Evolutionary conservation across 139 green algal genomes (phyloP), one percentile per base, ranked within the genome.

Genomic region (Gonium pectorale): DNA sequence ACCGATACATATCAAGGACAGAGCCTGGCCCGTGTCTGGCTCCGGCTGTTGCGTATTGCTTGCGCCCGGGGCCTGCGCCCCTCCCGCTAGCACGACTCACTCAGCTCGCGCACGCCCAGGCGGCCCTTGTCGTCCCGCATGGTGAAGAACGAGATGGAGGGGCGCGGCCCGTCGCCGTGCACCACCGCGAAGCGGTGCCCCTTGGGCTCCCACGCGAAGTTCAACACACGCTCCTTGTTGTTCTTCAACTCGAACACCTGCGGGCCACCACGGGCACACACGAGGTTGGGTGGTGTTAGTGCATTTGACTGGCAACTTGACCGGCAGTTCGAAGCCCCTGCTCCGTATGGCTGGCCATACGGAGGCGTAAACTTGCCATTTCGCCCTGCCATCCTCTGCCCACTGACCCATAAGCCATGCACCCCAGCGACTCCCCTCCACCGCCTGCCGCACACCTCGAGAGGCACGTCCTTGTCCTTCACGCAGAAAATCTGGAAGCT

Each of bases 161-260:
- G 94, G 26, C 94, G 86, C 0, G 93, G 80, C 44, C 95, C 95
- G 46, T 99, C 96, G 27, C 96, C 97, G 89, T 99, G 96, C 64
- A 99, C 93, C 13, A 99, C 70, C 17, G 92, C 93, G 86, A 99
- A 99, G 37, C 97, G 89, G 77, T 95, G 87, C 7, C 97, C 96
- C 83, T 96, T 95, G 44, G 97, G 97, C 91, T 99, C 97, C 97
- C 97, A 99, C 9, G 94, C 93, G 62, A 99, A 95, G 63, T 90
- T 91, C 67, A 95, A 49, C 33, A 99, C 87, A 67, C 94, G 94
- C 35, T 96, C 93, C 81, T 94, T 94, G 72, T 96, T 93, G 85
- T 93, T 92, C 37, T 92, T 89, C 38, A 97, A 88, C 87, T 97
- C 94, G 74, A 98, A 83, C 62, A 96, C 93, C 84, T 95, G 90